phyloP scores from a whole-genome alignment of 2,329 filamentous ascomycete genomes.

The Pseudogymnoascus verrucosus region DNA sequence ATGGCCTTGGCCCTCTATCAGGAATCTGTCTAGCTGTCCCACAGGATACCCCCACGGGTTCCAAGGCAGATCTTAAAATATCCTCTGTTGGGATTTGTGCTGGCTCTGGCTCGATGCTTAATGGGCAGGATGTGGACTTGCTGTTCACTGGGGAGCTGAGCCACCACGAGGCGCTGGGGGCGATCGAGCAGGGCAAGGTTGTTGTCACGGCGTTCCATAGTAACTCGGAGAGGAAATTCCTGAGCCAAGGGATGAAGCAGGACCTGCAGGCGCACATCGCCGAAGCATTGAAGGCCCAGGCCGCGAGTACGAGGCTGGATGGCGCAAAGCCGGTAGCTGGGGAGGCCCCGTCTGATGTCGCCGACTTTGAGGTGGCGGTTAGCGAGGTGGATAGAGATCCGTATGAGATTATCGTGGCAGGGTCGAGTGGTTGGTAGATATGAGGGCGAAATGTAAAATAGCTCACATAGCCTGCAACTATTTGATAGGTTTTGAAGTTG shows the following conservation, averaged over 20 bases:
- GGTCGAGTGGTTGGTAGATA: constrained; percentile 7
- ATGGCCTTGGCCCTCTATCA: constrained; percentile 14
- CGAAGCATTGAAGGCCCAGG: constrained; percentile 45
- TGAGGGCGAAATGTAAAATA: neutral
- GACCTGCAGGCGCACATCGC: constrained; percentile 54
- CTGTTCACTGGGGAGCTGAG: constrained; percentile 88
- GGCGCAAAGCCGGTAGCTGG: constrained; percentile 22
- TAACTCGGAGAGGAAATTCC: constrained; percentile 82
- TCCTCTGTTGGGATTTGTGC: constrained; percentile 77
- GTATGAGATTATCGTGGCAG: constrained; percentile 58
- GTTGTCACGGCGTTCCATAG: constrained; percentile 86
- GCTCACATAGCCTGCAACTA: neutral
- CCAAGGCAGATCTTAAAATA: constrained; percentile 36
- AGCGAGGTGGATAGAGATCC: constrained; percentile 82
- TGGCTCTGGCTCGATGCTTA: constrained; percentile 71
- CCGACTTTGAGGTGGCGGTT: constrained; percentile 51
- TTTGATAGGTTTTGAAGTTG: neutral
- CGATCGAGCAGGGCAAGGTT: constrained; percentile 73
- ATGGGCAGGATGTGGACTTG: constrained; percentile 63
- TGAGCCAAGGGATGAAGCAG: constrained; percentile 61
- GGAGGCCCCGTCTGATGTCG: neutral
- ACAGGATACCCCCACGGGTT: constrained; percentile 17
- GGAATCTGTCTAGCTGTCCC: constrained; percentile 25
- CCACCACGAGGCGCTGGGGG: constrained; percentile 84
- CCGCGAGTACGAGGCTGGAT: constrained; percentile 23